These are phyloP conservation scores for Xylariaceae sp. DNA, from an alignment of 2,329 filamentous ascomycete species.

Conservation along the genomic window DNA sequence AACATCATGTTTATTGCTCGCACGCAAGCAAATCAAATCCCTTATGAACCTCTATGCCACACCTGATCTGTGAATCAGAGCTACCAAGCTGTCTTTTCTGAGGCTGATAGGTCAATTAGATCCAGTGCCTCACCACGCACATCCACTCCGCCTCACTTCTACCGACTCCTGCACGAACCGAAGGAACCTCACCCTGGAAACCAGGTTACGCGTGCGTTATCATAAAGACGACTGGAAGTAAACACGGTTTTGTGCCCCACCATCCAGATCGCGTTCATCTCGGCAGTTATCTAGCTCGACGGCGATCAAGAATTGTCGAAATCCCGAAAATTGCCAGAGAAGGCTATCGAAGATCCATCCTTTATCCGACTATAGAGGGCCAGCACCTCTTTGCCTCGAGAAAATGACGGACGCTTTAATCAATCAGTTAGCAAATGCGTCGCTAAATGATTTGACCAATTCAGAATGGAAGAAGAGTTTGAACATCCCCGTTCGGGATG, in stretches of 20 bases:
- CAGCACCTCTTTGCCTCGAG: neutral
- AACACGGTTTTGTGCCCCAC: neutral
- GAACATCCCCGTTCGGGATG: slow-evolving; percentile 68
- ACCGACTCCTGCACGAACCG: neutral
- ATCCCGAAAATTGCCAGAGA: neutral
- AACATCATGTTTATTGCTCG: too few relatives aligned
- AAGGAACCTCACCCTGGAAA: neutral
- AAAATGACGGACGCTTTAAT: slow-evolving; percentile 32
- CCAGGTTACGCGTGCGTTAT: neutral
- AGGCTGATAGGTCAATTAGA: too few relatives aligned
- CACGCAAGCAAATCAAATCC: too few relatives aligned
- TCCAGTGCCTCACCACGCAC: neutral
- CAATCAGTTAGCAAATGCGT: slow-evolving; percentile 34
- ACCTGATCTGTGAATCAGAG: too few relatives aligned
- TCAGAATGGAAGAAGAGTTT: slow-evolving; percentile 69
- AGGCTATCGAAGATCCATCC: neutral
- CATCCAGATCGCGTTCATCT: neutral
- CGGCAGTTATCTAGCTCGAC: neutral
- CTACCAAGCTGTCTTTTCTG: too few relatives aligned
- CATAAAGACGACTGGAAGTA: too few relatives aligned
- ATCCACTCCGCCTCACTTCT: neutral
- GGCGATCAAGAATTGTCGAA: neutral
- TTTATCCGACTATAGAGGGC: too few relatives aligned
- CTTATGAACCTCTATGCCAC: too few relatives aligned
- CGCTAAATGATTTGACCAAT: slow-evolving; percentile 41